Base-by-base conservation (phyloP, 176 grass and related monocot genomes). In the Coix lacrymajobi region DNA sequence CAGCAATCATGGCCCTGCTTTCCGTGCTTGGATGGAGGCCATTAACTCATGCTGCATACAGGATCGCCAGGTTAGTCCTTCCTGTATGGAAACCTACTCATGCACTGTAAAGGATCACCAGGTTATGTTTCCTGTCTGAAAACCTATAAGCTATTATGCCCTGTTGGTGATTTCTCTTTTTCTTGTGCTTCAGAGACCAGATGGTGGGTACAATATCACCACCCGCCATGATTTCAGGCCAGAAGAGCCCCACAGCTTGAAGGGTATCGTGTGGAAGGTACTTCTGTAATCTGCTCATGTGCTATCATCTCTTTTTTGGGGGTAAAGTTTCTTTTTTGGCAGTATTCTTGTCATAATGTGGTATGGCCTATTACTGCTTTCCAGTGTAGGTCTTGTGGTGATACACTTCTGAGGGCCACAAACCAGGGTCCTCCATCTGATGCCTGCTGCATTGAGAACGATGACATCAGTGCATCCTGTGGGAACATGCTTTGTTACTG, bases 11-110 rank as follows among this genome's bases (percentile, higher is more conserved):
- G 92, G 95, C 41, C 62, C 83, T 62, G 28, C 33, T 76, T 97
- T 97, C 41, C 88, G 78, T 83, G 66, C 71, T 78, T 83, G 80
- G 75, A 92, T 97, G 95, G 64, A 94, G 77, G 86, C 88, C 74
- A 94, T 94, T 41, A 92, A 94, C 64, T 52, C 58, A 29, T 92
- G 86, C 66, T 29, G 83, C 1, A 2, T 69, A 57, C 52, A 80
- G 29, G 95, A 97, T 91, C 3, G 20, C 64, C 69, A 92, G 84
- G 95, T 90, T 90, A 43, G 81, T 88, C 20, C 75, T 79, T 62
- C 78, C 43, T 75, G 84, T 56, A 13, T 79, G 61, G 57, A 69
- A 36, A 76, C 40, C 73, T 82, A 65, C 16, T 13, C 56, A 25
- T 28, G 57, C 25, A 28, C 22, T 25, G 19, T 52, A 22, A 52